Percentiles rank a stretch among this genome's conserved stretches.
phyloP scores from a whole-genome alignment of 2,329 filamentous ascomycete species.

The Endothia cerciana region DNA sequence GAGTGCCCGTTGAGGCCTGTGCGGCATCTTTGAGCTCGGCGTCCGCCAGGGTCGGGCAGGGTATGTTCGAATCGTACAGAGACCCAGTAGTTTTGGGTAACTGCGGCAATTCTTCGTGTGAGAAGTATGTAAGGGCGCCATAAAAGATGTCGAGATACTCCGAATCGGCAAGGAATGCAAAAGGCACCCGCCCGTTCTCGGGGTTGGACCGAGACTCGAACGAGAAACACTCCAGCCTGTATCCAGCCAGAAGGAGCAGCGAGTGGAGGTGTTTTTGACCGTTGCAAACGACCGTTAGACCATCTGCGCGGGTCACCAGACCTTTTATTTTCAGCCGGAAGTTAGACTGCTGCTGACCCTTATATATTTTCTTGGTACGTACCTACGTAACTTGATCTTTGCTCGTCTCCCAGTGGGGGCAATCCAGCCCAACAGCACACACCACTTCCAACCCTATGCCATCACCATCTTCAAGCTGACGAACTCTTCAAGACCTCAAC shows the following conservation, averaged over 20 bases:
- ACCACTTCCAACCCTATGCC: neutral
- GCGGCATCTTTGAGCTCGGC: neutral
- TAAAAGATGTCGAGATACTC: neutral
- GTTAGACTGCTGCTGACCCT: neutral
- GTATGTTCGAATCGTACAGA: neutral
- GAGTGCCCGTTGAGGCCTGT: neutral
- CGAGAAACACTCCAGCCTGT: slow-evolving; percentile 8
- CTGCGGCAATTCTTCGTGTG: neutral
- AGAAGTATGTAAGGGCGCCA: neutral
- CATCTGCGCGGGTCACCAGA: neutral
- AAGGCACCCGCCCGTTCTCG: neutral
- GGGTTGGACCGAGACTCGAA: neutral
- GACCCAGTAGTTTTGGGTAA: neutral
- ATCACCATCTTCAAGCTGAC: neutral
- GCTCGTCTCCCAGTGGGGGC: neutral
- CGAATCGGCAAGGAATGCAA: neutral
- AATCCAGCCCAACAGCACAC: neutral
- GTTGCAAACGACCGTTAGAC: neutral
- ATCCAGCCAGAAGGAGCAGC: slow-evolving; percentile 2
- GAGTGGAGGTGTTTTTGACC: slow-evolving; percentile 8
- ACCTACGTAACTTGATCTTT: neutral
- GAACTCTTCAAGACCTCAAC: neutral
- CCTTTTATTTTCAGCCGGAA: neutral
- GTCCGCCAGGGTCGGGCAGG: neutral
- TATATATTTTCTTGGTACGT: neutral